Conservation (phyloP, 352 stramenopile genomes). For the Salisapilia sapeloensis region DNA sequence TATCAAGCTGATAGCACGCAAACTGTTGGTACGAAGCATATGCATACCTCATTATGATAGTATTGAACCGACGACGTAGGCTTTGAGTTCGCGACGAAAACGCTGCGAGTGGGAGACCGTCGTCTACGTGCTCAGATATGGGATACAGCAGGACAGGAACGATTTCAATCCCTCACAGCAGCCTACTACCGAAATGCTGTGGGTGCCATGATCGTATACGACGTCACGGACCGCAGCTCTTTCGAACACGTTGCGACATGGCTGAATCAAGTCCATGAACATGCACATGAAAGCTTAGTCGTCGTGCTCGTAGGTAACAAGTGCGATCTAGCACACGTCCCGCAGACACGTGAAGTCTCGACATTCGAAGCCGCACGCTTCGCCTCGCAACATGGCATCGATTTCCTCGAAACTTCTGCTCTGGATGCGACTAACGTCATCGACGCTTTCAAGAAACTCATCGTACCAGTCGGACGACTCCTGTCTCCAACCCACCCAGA, state of each 20-base stretch:
- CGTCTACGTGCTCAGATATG: slow-evolving; percentile 81
- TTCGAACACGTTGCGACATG: slow-evolving; percentile 69
- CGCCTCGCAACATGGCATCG: slow-evolving; percentile 58
- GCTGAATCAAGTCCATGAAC: slow-evolving; percentile 66
- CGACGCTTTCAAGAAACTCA: slow-evolving; percentile 79
- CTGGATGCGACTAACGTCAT: slow-evolving; percentile 76
- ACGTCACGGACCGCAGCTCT: slow-evolving; percentile 78
- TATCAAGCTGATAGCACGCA: slow-evolving; percentile 58
- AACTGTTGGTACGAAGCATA: slow-evolving; percentile 28
- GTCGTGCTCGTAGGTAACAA: slow-evolving; percentile 80
- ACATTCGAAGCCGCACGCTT: slow-evolving; percentile 76
- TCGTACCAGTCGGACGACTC: slow-evolving; percentile 65
- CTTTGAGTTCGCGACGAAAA: slow-evolving; percentile 82
- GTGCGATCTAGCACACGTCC: slow-evolving; percentile 64
- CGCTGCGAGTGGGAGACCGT: slow-evolving; percentile 61
- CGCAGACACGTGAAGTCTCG: slow-evolving; percentile 64
- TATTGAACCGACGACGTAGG: slow-evolving; percentile 4
- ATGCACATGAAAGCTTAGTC: slow-evolving; percentile 69
- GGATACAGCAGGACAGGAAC: slow-evolving; percentile 80
- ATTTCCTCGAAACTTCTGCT: slow-evolving; percentile 77
- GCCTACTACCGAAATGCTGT: slow-evolving; percentile 86
- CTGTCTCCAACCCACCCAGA: slow-evolving; percentile 39
- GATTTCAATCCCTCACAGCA: slow-evolving; percentile 84
- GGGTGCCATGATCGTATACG: slow-evolving; percentile 85
- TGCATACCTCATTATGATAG: not conserved